These are phyloP conservation scores for Verticillium dahliae DNA, from an alignment of 2,329 filamentous ascomycete genomes.

Conservation along the genomic window DNA sequence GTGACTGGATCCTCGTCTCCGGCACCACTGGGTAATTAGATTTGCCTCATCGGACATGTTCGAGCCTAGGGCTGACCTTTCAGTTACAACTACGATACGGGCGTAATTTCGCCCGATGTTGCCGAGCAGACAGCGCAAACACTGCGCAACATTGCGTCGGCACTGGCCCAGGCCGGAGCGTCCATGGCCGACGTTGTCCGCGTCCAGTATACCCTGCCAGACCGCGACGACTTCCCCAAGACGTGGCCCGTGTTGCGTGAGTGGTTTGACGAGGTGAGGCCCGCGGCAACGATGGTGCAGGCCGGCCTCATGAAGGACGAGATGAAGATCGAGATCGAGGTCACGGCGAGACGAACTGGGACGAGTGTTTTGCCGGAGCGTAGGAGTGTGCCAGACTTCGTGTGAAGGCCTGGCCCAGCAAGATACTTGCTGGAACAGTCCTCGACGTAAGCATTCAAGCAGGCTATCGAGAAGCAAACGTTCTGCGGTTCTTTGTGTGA, in stretches of 20 bases:
- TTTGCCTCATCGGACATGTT: neutral
- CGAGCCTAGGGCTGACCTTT: neutral
- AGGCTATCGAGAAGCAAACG: neutral
- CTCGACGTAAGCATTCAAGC: too few species aligned
- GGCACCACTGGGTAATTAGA: constrained; percentile 43
- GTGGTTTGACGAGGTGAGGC: constrained; percentile 42
- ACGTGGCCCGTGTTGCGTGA: constrained; percentile 43
- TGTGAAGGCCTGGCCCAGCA: neutral
- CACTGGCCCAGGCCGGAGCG: constrained; percentile 32
- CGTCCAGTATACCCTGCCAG: constrained; percentile 44
- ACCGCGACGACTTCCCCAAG: constrained; percentile 36
- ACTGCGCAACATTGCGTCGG: constrained; percentile 37
- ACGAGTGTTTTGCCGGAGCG: neutral
- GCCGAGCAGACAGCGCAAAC: constrained; percentile 43
- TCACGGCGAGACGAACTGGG: constrained; percentile 23
- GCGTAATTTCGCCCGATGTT: constrained; percentile 35
- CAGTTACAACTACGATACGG: constrained; percentile 45
- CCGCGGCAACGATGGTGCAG: constrained; percentile 48
- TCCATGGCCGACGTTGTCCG: constrained; percentile 40
- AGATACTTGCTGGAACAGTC: too few species aligned
- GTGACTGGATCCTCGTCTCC: constrained; percentile 46
- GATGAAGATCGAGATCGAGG: constrained; percentile 38
- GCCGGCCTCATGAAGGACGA: constrained; percentile 41
- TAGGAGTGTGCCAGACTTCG: neutral
- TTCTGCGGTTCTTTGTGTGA: neutral